phyloP scores from a whole-genome alignment of 805 yeast genomes.

The Starmerella riodocensis region DNA sequence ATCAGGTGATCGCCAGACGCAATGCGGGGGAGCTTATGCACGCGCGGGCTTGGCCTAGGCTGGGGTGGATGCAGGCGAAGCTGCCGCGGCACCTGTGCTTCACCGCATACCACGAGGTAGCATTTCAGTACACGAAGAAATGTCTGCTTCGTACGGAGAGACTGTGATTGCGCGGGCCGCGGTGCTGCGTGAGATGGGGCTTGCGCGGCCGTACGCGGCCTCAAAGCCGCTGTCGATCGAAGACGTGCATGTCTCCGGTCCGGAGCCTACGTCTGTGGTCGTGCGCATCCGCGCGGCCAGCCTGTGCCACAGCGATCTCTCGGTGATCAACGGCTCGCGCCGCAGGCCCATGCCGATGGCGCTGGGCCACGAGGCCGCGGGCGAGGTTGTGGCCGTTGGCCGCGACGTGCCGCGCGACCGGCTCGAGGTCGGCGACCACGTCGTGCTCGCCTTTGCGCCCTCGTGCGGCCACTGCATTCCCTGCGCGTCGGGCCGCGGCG shows the following conservation, averaged over 20 bases:
- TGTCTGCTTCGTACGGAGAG: not conserved
- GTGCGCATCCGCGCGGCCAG: slow-evolving; percentile 78
- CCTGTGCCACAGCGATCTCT: slow-evolving; percentile 97
- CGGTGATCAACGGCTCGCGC: slow-evolving; percentile 83
- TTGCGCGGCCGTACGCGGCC: slow-evolving; percentile 14
- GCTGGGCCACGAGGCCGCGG: slow-evolving; percentile 97
- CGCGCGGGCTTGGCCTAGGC: not conserved
- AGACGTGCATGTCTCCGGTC: slow-evolving; percentile 77
- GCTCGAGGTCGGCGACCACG: slow-evolving; percentile 87
- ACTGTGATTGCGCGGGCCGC: slow-evolving; percentile 9
- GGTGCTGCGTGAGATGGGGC: slow-evolving; percentile 15
- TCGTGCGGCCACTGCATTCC: slow-evolving; percentile 91
- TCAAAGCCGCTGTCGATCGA: slow-evolving; percentile 58
- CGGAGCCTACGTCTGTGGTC: slow-evolving; percentile 93
- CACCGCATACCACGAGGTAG: no score
- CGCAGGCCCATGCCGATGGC: slow-evolving; percentile 92
- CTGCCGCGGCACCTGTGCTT: no score
- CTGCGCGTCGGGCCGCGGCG: slow-evolving; percentile 89
- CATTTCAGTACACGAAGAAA: not conserved
- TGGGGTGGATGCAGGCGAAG: not conserved
- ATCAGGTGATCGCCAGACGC: no score
- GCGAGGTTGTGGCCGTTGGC: slow-evolving; percentile 86
- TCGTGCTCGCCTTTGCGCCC: slow-evolving; percentile 87
- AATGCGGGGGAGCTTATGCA: no score
- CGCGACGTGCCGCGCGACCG: slow-evolving; percentile 64